A percentile compares a stretch with the other conserved stretches of the same genome.
These are phyloP conservation scores for Phaffomyces opuntiae DNA, from an alignment of 805 yeast genomes.

Conservation along the genomic window DNA sequence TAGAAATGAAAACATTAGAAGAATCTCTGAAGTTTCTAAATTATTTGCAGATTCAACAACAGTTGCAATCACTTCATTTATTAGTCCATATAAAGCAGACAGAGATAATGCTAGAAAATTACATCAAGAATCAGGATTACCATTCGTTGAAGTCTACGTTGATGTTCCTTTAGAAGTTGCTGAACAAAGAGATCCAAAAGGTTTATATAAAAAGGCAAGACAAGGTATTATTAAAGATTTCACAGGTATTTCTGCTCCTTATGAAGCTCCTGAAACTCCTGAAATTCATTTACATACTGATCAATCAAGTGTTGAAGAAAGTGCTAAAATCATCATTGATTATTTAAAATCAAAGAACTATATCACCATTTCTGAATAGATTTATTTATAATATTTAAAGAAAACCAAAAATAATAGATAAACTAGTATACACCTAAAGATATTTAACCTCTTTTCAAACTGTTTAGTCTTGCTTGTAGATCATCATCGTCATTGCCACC, in stretches of 20 bases:
- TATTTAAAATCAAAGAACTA: conserved; percentile 51
- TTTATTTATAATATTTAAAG: too few relatives aligned
- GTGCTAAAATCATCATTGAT: conserved; percentile 64
- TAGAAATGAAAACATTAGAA: conserved; percentile 89
- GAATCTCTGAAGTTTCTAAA: conserved; percentile 92
- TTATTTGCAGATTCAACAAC: conserved; percentile 90
- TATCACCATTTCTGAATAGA: conserved; percentile 8
- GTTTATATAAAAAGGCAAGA: conserved; percentile 92
- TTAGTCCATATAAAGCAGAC: conserved; percentile 83
- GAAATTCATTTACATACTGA: conserved; percentile 79
- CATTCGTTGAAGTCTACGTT: conserved; percentile 85
- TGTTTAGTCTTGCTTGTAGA: conserved; percentile 80
- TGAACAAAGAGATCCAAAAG: conserved; percentile 96
- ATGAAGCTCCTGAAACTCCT: conserved; percentile 83
- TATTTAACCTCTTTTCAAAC: conserved; percentile 50
- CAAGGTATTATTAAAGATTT: conserved; percentile 91
- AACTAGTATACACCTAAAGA: not conserved
- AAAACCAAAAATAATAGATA: too few relatives aligned
- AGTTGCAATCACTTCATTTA: conserved; percentile 84
- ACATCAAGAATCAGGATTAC: conserved; percentile 67
- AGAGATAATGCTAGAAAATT: conserved; percentile 80
- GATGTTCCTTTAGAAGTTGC: conserved; percentile 94
- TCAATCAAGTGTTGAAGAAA: conserved; percentile 66
- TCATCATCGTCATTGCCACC: conserved; percentile 62
- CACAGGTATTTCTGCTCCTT: conserved; percentile 94